phyloP scores from a whole-genome alignment of 768 basidiomycete genomes.

The Suillus subalutaceus region DNA sequence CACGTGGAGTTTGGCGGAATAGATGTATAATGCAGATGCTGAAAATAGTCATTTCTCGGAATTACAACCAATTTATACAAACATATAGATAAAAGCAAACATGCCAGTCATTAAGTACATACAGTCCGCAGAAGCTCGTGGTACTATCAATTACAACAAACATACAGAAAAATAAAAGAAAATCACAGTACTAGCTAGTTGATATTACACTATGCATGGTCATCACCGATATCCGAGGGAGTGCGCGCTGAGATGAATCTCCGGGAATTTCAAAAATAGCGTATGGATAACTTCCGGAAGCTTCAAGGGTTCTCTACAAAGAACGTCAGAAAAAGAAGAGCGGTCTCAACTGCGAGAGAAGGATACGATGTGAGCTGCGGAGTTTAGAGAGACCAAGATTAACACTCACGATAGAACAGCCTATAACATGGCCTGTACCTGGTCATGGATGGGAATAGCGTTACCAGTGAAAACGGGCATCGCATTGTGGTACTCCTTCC shows the following conservation, averaged over 20 bases:
- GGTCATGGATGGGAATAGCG: constrained; percentile 39
- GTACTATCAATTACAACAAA: constrained; percentile 5
- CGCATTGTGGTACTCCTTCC: constrained; percentile 47
- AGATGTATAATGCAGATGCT: neutral
- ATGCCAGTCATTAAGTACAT: neutral
- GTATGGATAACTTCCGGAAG: constrained; percentile 4
- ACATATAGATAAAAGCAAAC: neutral
- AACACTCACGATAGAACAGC: constrained; percentile 18
- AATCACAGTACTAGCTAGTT: neutral
- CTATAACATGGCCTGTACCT: constrained; percentile 48
- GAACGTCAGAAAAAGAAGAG: constrained; percentile 10
- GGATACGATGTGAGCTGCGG: constrained; percentile 11
- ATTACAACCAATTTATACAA: neutral
- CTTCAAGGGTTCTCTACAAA: neutral
- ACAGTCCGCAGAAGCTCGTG: constrained; percentile 1
- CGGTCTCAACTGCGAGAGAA: constrained; percentile 13
- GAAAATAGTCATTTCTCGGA: constrained; percentile 1
- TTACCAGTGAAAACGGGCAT: constrained; percentile 48
- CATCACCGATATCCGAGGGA: constrained; percentile 14
- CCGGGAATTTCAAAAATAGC: constrained; percentile 11
- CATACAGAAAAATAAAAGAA: neutral
- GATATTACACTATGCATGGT: constrained; percentile 12
- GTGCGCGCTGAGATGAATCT: constrained; percentile 10
- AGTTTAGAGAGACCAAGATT: constrained; percentile 3
- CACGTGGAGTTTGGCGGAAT: neutral